These are phyloP conservation scores for Angomonas desouzai DNA, from an alignment of 208 protist species.

Conservation along the genomic window DNA sequence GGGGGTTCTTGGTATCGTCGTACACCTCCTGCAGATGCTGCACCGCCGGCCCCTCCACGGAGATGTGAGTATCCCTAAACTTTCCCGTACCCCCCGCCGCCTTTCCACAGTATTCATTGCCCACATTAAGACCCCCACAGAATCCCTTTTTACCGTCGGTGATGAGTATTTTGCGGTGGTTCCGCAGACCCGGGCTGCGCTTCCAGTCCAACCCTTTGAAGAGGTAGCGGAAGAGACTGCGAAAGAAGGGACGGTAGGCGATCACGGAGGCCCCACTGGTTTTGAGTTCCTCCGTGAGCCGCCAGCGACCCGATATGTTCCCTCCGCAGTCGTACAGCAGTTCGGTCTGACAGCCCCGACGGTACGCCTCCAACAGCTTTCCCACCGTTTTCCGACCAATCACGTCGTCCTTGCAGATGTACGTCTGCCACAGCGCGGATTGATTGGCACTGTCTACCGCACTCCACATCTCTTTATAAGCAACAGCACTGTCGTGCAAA, in stretches of 20 bases:
- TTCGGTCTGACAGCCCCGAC: constrained; percentile 70
- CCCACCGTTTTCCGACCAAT: constrained; percentile 68
- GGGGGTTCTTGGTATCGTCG: constrained; percentile 80
- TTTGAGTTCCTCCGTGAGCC: constrained; percentile 64
- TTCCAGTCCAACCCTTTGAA: constrained; percentile 66
- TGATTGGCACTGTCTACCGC: constrained; percentile 67
- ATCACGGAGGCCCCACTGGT: constrained; percentile 75
- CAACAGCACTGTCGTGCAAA: constrained; percentile 70
- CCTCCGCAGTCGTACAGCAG: constrained; percentile 90
- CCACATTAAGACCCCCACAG: constrained; percentile 91
- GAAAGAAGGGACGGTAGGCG: constrained; percentile 81
- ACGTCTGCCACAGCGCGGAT: constrained; percentile 89
- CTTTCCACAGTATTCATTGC: constrained; percentile 88
- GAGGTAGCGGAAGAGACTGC: constrained; percentile 61
- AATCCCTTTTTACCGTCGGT: constrained; percentile 82
- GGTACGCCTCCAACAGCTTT: constrained; percentile 62
- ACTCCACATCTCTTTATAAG: constrained; percentile 85
- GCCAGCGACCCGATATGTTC: constrained; percentile 81
- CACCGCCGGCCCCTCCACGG: constrained; percentile 67
- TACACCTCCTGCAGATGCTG: constrained; percentile 79
- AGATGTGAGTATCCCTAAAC: constrained; percentile 87
- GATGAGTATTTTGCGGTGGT: constrained; percentile 90
- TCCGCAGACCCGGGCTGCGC: constrained; percentile 79
- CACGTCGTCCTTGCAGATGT: constrained; percentile 91
- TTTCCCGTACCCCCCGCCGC: constrained; percentile 56